phyloP scores from a whole-genome alignment of 2,329 filamentous ascomycete genomes.

The Trichoderma atrobrunneum region DNA sequence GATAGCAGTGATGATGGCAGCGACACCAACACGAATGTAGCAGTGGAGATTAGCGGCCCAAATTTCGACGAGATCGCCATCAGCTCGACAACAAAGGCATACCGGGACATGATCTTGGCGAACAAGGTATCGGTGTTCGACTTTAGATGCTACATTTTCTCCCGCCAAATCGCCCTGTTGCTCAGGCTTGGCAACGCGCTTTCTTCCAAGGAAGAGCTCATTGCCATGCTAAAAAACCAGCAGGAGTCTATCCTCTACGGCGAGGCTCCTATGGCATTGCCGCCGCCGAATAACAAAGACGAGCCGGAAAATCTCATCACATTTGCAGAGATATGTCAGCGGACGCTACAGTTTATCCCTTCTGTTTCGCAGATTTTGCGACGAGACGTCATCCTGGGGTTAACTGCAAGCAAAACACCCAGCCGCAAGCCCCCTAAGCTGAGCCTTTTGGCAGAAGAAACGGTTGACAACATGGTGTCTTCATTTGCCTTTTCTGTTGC shows the following conservation, averaged over 20 bases:
- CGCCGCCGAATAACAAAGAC: slow-evolving; percentile 47
- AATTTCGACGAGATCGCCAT: slow-evolving; percentile 57
- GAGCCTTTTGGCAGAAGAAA: slow-evolving; percentile 43
- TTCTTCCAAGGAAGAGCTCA: slow-evolving; percentile 60
- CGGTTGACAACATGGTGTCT: slow-evolving; percentile 71
- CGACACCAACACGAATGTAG: slow-evolving; percentile 44
- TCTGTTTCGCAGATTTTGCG: slow-evolving; percentile 76
- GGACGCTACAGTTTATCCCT: slow-evolving; percentile 80
- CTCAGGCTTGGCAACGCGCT: slow-evolving; percentile 76
- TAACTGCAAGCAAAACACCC: slow-evolving; percentile 43
- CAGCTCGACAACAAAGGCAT: slow-evolving; percentile 69
- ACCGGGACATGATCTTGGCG: slow-evolving; percentile 85
- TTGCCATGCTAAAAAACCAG: slow-evolving; percentile 61
- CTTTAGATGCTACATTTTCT: slow-evolving; percentile 91
- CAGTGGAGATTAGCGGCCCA: slow-evolving; percentile 32
- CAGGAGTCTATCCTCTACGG: slow-evolving; percentile 57
- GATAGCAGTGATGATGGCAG: slow-evolving; percentile 43
- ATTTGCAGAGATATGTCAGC: slow-evolving; percentile 81
- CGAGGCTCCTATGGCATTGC: slow-evolving; percentile 50
- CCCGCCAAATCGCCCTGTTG: slow-evolving; percentile 78
- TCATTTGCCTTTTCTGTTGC: slow-evolving; percentile 77
- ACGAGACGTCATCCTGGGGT: slow-evolving; percentile 68
- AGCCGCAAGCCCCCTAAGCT: slow-evolving; percentile 24
- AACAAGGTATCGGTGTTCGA: slow-evolving; percentile 97
- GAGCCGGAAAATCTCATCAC: slow-evolving; percentile 72